A percentile compares a stretch with the other conserved stretches of the same genome.
phyloP scores from a whole-genome alignment of 371 early-diverging fungal species.

The Zancudomyces culisetae region DNA sequence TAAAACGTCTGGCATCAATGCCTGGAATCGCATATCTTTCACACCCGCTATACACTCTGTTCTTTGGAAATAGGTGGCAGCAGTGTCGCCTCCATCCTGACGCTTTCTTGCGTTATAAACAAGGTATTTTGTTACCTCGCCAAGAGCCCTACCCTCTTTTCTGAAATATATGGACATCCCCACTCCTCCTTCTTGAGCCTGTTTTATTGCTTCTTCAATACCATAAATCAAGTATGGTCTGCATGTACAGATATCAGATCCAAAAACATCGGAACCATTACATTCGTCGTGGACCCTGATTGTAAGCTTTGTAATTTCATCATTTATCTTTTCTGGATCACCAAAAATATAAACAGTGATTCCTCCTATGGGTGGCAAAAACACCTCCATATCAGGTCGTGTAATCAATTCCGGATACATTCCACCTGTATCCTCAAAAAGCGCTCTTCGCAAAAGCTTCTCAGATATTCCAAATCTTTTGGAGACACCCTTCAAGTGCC shows the following conservation, averaged over 20 bases:
- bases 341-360: conserved; percentile 88
- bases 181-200: conserved; percentile 83
- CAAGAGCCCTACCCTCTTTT: conserved; percentile 87
- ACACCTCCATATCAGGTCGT: conserved; percentile 82
- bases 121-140: conserved; percentile 91
- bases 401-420: conserved; percentile 94
- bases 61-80: conserved; percentile 70
- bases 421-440: conserved; percentile 78
- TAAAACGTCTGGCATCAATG: conserved; percentile 90
- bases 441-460: conserved; percentile 54
- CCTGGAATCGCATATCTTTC: conserved; percentile 95
- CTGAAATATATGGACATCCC: conserved; percentile 87
- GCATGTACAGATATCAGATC: conserved; percentile 83
- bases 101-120: conserved; percentile 89
- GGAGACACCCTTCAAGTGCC: conserved; percentile 88
- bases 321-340: conserved; percentile 51
- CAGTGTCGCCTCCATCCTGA: conserved; percentile 80
- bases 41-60: conserved; percentile 92
- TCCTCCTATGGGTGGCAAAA: conserved; percentile 88
- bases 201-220: conserved; percentile 73
- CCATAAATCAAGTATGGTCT: conserved; percentile 87
- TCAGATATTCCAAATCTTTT: conserved; percentile 76
- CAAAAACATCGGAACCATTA: conserved; percentile 89
- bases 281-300: conserved; percentile 85
- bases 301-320: conserved; percentile 66